phyloP scores from a whole-genome alignment of 2,329 filamentous ascomycete species.

The Xylariaceae sp. region DNA sequence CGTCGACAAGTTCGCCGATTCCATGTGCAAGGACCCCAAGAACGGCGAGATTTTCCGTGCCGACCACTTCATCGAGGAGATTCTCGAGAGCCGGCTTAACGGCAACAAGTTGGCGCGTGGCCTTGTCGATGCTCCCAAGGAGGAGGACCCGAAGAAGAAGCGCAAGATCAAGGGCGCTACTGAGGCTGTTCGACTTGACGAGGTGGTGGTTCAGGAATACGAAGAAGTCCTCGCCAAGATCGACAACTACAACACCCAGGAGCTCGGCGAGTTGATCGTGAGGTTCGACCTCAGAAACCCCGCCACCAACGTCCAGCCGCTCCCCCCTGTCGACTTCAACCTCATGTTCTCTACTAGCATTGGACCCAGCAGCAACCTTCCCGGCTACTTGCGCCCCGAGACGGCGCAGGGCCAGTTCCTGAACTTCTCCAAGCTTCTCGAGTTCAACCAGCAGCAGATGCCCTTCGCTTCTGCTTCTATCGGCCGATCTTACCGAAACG shows the following conservation, averaged over 20 bases:
- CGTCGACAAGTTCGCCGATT: conserved; percentile 96
- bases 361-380: conserved; percentile 81
- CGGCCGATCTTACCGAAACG: conserved; percentile 96
- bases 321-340: conserved; percentile 86
- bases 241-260: conserved; percentile 86
- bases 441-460: conserved; percentile 93
- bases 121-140: conserved; percentile 70
- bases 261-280: conserved; percentile 80
- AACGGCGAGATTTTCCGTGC: conserved; percentile 94
- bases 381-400: conserved; percentile 84
- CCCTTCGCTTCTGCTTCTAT: conserved; percentile 96
- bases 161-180: conserved; percentile 81
- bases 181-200: conserved; percentile 78
- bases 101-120: conserved; percentile 91
- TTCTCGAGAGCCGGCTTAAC: conserved; percentile 80
- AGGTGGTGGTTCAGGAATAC: conserved; percentile 81
- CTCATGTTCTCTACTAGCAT: conserved; percentile 87
- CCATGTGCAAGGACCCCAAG: conserved; percentile 99
- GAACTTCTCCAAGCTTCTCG: conserved; percentile 92
- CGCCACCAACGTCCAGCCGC: conserved; percentile 67
- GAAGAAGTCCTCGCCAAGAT: conserved; percentile 87
- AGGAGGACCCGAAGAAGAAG: conserved; percentile 65
- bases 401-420: conserved; percentile 98
- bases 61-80: conserved; percentile 93
- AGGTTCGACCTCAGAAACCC: conserved; percentile 92